These are phyloP conservation scores for Ophiorrhiza pumila DNA, from an alignment of 257 asterid species.

Conservation along the genomic window DNA sequence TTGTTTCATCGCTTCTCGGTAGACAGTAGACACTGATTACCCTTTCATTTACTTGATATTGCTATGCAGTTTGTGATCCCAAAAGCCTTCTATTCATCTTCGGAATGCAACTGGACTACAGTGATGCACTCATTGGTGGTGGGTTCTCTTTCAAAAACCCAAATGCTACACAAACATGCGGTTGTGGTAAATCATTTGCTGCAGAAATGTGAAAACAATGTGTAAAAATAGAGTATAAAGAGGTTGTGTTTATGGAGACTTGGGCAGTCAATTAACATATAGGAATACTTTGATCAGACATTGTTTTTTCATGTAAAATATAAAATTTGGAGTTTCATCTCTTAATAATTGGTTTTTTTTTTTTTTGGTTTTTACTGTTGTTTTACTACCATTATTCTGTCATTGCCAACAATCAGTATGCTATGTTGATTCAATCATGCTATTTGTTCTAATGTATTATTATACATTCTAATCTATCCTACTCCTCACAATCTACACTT, in stretches of 20 bases:
- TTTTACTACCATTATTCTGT: neutral
- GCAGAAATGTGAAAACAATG: conserved; percentile 65
- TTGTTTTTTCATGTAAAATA: neutral
- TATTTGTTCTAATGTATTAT: no score
- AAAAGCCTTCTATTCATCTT: conserved; percentile 81
- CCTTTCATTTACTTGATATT: neutral
- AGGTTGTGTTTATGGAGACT: neutral
- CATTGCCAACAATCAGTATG: neutral
- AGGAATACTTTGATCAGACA: neutral
- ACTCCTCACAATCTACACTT: no score
- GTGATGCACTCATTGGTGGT: conserved; percentile 95
- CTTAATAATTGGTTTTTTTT: neutral
- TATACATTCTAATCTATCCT: no score
- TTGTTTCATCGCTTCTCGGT: neutral
- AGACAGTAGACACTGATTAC: neutral
- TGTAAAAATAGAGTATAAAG: conserved; percentile 4
- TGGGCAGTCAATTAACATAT: neutral
- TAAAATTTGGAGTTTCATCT: neutral
- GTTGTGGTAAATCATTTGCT: conserved; percentile 89
- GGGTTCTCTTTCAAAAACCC: conserved; percentile 92
- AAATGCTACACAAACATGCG: conserved; percentile 89
- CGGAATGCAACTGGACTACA: conserved; percentile 92
- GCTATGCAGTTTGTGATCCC: conserved; percentile 81
- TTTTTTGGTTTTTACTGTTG: neutral
- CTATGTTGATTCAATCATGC: no score